A percentile compares a stretch with the other conserved stretches of the same genome.
phyloP scores from a whole-genome alignment of 2,329 filamentous ascomycete species.

The Endothia cerciana region DNA sequence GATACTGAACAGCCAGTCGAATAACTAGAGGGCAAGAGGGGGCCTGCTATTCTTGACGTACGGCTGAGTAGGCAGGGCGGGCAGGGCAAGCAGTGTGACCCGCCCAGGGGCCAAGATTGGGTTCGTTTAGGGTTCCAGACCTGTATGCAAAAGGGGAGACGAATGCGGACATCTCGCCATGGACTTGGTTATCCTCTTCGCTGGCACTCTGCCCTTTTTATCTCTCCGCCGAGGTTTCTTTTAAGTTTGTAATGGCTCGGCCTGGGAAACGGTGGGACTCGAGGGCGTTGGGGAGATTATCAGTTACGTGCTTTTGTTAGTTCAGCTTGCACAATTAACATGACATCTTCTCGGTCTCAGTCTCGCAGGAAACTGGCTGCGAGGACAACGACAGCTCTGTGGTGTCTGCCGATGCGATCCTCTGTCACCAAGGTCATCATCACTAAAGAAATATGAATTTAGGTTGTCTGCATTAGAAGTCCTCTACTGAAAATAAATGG shows the following conservation, averaged over 20 bases:
- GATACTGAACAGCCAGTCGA: constrained; percentile 94
- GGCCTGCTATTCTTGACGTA: not conserved
- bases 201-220: not conserved
- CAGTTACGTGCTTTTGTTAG: not conserved
- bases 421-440: not conserved
- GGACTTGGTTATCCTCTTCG: not conserved
- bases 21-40: constrained; percentile 65
- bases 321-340: not conserved
- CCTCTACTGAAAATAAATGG: constrained; percentile 55
- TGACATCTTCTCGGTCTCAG: not conserved
- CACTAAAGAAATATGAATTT: constrained; percentile 41
- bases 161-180: not conserved
- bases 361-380: not conserved
- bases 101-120: not conserved
- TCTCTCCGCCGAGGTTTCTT: not conserved
- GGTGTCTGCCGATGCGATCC: not conserved
- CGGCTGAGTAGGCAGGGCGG: not conserved
- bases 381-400: not conserved
- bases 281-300: not conserved
- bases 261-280: not conserved
- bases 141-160: not conserved
- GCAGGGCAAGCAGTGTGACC: constrained; percentile 1
- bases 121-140: not conserved
- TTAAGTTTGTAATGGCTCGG: not conserved
- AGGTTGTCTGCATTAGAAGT: constrained; percentile 67